Conservation (phyloP, 768 basidiomycete species). For the Austroboletus eburneus region DNA sequence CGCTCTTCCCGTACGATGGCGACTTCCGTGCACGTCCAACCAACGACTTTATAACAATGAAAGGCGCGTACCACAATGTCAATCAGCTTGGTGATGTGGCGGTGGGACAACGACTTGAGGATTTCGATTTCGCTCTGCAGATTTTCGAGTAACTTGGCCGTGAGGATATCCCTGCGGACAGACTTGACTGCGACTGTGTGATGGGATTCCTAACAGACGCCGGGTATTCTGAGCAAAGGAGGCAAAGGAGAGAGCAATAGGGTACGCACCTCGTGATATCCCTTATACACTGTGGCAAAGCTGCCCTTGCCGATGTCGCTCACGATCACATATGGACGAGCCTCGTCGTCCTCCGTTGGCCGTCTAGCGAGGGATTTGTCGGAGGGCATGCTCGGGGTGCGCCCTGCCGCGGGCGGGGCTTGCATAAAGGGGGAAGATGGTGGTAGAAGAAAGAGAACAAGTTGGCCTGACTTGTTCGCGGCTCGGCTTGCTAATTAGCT, state of each 20-base stretch:
- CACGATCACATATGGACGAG: conserved; percentile 72
- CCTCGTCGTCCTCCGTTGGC: conserved; percentile 60
- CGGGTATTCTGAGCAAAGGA: neutral
- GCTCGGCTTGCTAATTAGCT: conserved; percentile 24
- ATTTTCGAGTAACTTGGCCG: conserved; percentile 91
- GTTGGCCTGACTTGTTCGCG: neutral
- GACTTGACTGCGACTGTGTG: conserved; percentile 91
- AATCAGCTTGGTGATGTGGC: conserved; percentile 88
- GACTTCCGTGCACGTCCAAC: neutral
- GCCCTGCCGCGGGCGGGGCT: conserved; percentile 19
- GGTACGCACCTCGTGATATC: conserved; percentile 78
- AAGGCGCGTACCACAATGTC: conserved; percentile 76
- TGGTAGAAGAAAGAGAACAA: conserved; percentile 13
- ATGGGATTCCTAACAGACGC: conserved; percentile 58
- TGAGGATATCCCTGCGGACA: conserved; percentile 82
- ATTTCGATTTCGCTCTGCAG: conserved; percentile 98
- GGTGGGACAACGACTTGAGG: conserved; percentile 87
- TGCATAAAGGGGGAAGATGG: conserved; percentile 16
- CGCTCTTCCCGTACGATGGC: neutral
- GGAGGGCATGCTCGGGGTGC: conserved; percentile 19
- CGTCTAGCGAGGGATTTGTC: conserved; percentile 26
- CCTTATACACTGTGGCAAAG: conserved; percentile 95
- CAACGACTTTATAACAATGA: neutral
- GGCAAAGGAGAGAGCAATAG: neutral
- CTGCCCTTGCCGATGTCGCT: conserved; percentile 83